These are phyloP conservation scores for Cladosporium sp. DNA, from an alignment of 2,329 filamentous ascomycete genomes.

Conservation along the genomic window DNA sequence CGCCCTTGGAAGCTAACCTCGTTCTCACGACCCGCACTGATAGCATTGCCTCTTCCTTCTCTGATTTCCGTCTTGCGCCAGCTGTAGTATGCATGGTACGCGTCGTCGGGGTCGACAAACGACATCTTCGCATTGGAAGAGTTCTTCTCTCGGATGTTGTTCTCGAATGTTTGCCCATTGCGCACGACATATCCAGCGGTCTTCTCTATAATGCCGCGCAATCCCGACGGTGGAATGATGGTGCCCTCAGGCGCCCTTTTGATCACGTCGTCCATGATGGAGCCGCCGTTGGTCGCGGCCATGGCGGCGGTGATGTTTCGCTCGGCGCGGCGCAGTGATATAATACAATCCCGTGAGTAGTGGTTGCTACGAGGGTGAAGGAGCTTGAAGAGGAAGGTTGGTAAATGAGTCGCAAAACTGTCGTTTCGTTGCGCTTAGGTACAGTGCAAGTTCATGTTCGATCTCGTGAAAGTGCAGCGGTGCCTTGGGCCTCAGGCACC, in stretches of 20 bases:
- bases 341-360: too few species aligned
- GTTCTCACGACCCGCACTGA: conserved; percentile 67
- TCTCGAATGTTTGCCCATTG: conserved; percentile 63
- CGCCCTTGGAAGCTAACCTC: conserved; percentile 49
- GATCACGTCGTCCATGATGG: conserved; percentile 41
- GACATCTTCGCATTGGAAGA: conserved; percentile 81
- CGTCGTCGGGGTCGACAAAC: conserved; percentile 72
- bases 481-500: too few species aligned
- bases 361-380: neutral
- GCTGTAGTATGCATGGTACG: conserved; percentile 81
- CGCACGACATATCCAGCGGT: conserved; percentile 84
- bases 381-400: neutral
- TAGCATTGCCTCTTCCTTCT: conserved; percentile 71
- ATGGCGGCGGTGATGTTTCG: conserved; percentile 15
- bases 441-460: too few species aligned
- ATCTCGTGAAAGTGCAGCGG: too few species aligned
- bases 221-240: conserved; percentile 78
- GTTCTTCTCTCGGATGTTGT: conserved; percentile 80
- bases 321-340: neutral
- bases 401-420: too few species aligned
- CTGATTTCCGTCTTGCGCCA: conserved; percentile 86
- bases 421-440: too few species aligned
- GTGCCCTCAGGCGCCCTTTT: conserved; percentile 75
- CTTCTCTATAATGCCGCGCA: conserved; percentile 82
- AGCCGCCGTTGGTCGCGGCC: conserved; percentile 25